Evolutionary conservation across 352 stramenopile species (phyloP), one percentile per base, ranked within the genome.

Genomic region (Phytophthora cajani): DNA sequence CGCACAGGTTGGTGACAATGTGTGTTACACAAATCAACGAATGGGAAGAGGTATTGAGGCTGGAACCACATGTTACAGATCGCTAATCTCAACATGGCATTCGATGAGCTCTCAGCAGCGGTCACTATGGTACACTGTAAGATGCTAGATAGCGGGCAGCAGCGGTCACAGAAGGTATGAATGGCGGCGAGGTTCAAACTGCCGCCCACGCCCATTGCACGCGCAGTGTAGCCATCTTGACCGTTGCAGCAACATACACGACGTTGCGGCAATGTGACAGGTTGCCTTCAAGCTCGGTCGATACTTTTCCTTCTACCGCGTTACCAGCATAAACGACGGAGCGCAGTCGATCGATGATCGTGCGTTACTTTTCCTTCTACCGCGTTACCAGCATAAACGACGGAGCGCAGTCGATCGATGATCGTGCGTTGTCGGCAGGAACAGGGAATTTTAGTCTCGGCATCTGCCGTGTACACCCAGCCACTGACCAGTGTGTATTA

Each of bases 401-500:
- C 23, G 23, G 23, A 25, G 23, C 23, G 23, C 23, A 25, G 23
- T 25, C 23, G 23, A 25, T 25, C 23, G 23, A 3, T 27, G 23
- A 27, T 27, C 23, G 23, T 27, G 23, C 23, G 23, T 27, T 27
- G 23, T 27, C 16, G n/a, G 44, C 44, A 27, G 44, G 23, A 10
- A 62, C 7, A 36, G 30, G 7, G 38, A 52, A 30, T 30, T 53
- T 62, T 42, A 61, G 47, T 49, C 8, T 42, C 19, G 14, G 4
- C 17, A 12, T 16, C 38, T 21, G 27, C 27, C 19, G 33, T 27
- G 33, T 47, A 62, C 46, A 62, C 46, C 56, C 56, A 62, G 49
- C 49, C 6, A 14, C 5, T 36, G 8, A 25, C 5, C 17, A 32
- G 38, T 19, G 11, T 14, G 40, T 63, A 69, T 69, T 64, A 72